Evolutionary conservation across 1,284 basidiomycete species (phyloP), one percentile per base, ranked within the genome.

Genomic region (Rhodotorula sp.): DNA sequence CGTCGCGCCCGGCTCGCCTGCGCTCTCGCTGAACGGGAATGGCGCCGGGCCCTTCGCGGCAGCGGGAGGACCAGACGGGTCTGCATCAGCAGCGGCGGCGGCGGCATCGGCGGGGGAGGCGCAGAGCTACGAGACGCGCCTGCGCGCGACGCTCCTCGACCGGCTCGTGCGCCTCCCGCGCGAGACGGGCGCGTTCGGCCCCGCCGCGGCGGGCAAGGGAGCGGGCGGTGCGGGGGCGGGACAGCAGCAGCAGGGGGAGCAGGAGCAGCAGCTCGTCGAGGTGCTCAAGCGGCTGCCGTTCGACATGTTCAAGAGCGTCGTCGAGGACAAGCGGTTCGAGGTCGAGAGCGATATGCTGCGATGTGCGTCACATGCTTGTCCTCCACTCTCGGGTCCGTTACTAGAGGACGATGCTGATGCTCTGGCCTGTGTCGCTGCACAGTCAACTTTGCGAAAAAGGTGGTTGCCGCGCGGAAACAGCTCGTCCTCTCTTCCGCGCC

Each of bases 391-490:
- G 1, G 4, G 25, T 27, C 9, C 21, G 14, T 17, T 55, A 4
- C 7, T 55, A 34, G 34, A 34, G 34, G 54, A 41, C 14, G 4
- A 19, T 17, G 27, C 14, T 16, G 34, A 41, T 41, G 34, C 34
- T 34, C 34, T 34, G 34, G 34, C 34, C 34, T 17, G 21, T 61
- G 16, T 23, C 46, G 45, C 25, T 23, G 16, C 19, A 7, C 61
- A 72, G 71, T 73, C 65, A 69, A 73, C 34, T 67, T 70, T 25
- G 71, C 68, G 21, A 73, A 73, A n/a, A 67, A 64, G 56, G 61
- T 54, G 21, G 59, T 70, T 45, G 65, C 53, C 0, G 71, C 64
- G 17, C 57, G 71, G 25, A 70, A 70, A 27, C 42, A 48, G 21
- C 53, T 61, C 21, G 57, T 61, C 53, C 42, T 48, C 63, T 27